Evolutionary conservation across 2,329 filamentous ascomycete genomes (phyloP).

Genomic region (Verticillium nubilum): DNA sequence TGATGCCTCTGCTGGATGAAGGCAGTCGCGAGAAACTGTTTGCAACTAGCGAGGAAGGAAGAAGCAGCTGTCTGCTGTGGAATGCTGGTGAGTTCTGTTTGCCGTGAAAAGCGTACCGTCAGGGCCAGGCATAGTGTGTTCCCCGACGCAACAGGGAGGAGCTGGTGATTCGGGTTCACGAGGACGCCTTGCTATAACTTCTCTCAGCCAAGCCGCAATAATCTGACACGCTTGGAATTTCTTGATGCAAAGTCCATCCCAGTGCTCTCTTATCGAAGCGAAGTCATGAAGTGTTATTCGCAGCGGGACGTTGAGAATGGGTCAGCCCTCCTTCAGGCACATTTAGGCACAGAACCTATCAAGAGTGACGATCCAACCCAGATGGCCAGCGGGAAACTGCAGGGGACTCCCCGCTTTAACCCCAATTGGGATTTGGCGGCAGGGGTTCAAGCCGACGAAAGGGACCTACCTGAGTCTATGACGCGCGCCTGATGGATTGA

Average conservation of each 20-base stretch:
- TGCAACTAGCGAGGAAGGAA: not conserved
- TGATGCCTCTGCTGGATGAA: constrained; percentile 24
- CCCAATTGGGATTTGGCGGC: not conserved
- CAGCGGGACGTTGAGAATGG: not conserved
- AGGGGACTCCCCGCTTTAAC: not conserved
- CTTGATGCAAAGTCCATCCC: not conserved
- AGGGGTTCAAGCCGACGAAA: not conserved
- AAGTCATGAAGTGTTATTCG: not conserved
- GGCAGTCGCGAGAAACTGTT: not conserved
- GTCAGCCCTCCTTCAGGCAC: not conserved
- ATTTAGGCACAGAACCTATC: not conserved
- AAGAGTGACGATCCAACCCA: not conserved
- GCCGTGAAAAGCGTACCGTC: not conserved
- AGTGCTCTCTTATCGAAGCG: not conserved
- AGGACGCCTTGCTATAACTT: not conserved
- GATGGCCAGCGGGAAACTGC: constrained; percentile 1
- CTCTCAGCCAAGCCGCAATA: not conserved
- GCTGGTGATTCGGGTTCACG: not conserved
- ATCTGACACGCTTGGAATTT: not conserved
- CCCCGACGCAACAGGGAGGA: not conserved
- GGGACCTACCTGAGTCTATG: not conserved
- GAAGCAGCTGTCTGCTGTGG: not conserved
- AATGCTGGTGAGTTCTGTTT: not conserved
- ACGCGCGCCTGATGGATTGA: not conserved
- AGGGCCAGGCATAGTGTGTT: not conserved